phyloP scores from a whole-genome alignment of 192 early-diverging fungal genomes.

The Paraglomus brasilianum region DNA sequence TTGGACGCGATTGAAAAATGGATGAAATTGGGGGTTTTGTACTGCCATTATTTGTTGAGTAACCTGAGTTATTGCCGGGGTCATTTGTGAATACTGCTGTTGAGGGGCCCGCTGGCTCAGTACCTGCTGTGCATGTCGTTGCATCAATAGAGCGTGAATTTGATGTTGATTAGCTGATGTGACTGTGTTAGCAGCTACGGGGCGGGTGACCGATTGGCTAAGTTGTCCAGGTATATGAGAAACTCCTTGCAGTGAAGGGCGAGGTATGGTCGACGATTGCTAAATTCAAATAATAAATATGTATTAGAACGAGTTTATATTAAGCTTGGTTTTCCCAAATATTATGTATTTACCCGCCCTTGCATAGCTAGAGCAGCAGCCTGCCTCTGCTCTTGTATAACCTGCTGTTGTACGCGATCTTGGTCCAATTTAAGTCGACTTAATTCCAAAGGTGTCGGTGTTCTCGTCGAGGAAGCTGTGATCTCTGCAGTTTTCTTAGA shows the following conservation, averaged over 20 bases:
- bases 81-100: constrained; percentile 19
- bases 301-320: constrained; percentile 4
- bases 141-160: not conserved
- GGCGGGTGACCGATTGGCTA: not conserved
- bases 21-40: constrained; percentile 24
- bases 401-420: constrained; percentile 51
- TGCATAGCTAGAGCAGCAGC: constrained; percentile 45
- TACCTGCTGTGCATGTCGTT: constrained; percentile 32
- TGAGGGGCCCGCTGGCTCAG: constrained; percentile 28
- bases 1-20: constrained; percentile 31
- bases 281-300: constrained; percentile 17
- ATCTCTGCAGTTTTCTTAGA: not conserved
- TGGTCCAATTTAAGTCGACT: constrained; percentile 50
- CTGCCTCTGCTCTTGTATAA: constrained; percentile 48
- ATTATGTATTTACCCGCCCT: constrained; percentile 36
- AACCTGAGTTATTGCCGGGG: constrained; percentile 32
- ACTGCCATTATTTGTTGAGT: constrained; percentile 28
- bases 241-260: constrained; percentile 25
- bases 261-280: not conserved
- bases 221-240: not conserved
- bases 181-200: not conserved
- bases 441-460: constrained; percentile 54
- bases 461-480: not conserved
- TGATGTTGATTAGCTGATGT: not conserved
- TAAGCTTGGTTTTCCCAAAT: not conserved